Evolutionary conservation across 2,329 filamentous ascomycete species (phyloP), one percentile per base, ranked within the genome.

Genomic region (Metarhizium guizhouense): DNA sequence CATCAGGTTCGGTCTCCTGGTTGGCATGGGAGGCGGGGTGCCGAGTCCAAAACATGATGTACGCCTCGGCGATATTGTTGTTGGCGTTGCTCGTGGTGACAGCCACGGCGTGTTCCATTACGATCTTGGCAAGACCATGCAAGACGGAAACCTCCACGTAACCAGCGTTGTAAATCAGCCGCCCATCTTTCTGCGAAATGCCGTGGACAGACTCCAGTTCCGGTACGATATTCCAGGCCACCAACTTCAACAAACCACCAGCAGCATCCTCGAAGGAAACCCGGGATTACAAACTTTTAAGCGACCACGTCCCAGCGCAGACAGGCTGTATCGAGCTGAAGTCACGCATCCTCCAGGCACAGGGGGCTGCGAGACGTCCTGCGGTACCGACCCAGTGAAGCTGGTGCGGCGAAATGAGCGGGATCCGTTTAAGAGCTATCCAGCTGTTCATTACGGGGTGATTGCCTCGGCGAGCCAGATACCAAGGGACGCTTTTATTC

Each of bases 31-130:
- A 0, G 70, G 70, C 3, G 25, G 71, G 70, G 68, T 62, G 0
- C 71, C 71, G 54, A 74, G 57, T 47, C 0, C 3, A 1, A 56
- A 63, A 5, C 56, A 68, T 18, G 70, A 74, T 11, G 65, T 74
- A 1, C 65, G 70, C 3, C 61, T 67, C 0, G 65, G 65, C 1
- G 64, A 67, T 36, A 25, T 67, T 1, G 61, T 65, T 0, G 61
- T 67, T 0, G 60, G 62, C 40, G n/a, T 29, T 3, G 47, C 43
- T 3, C 3, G 25, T 0, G 32, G 52, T 1, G 56, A 56, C 0
- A 43, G 56, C 0, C 57, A 61, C 10, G 57, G 59, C 0, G 63
- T 67, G 0, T 45, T 64, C 1, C 60, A 65, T 6, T 66, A 65
- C 29, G 62, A 65, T 50, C 62, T 52, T 40, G 63, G 62, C 5